phyloP scores from a whole-genome alignment of 2,329 filamentous ascomycete genomes.

The Fusarium xylarioides region DNA sequence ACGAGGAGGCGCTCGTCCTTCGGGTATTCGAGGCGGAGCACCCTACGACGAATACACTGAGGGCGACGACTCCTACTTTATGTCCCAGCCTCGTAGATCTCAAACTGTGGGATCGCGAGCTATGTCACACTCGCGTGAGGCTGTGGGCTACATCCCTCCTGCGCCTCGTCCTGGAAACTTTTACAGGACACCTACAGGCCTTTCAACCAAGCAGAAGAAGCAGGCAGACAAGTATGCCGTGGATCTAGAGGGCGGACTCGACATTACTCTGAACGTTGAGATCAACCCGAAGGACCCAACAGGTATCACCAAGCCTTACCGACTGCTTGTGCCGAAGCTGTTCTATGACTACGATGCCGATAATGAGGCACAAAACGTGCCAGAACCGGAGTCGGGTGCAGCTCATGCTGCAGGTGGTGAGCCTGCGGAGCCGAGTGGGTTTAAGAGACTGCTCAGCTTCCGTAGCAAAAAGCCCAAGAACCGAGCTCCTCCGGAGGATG shows the following conservation, averaged over 20 bases:
- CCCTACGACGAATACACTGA: constrained; percentile 60
- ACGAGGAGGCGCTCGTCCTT: constrained; percentile 37
- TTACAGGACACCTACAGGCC: constrained; percentile 74
- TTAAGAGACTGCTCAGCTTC: constrained; percentile 59
- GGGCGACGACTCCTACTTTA: constrained; percentile 68
- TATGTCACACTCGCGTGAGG: constrained; percentile 39
- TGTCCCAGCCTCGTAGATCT: constrained; percentile 48
- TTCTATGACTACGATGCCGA: constrained; percentile 64
- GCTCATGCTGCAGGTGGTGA: constrained; percentile 16
- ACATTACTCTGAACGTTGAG: constrained; percentile 90
- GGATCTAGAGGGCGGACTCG: constrained; percentile 83
- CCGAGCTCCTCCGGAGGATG: constrained; percentile 29
- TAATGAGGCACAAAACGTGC: constrained; percentile 53
- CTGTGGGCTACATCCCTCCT: constrained; percentile 37
- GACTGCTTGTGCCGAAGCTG: constrained; percentile 83
- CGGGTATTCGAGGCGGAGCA: constrained; percentile 53
- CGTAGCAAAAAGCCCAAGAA: constrained; percentile 50
- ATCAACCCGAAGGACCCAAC: constrained; percentile 85
- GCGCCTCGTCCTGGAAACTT: constrained; percentile 56
- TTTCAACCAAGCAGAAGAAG: constrained; percentile 69
- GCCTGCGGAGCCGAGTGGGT: constrained; percentile 46
- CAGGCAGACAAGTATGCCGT: constrained; percentile 67
- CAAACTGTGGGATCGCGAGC: constrained; percentile 46
- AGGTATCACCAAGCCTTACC: constrained; percentile 88
- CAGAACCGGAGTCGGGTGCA: constrained; percentile 29